Evolutionary conservation across 2,329 filamentous ascomycete genomes (phyloP).

Genomic region (Aspergillus melleus): DNA sequence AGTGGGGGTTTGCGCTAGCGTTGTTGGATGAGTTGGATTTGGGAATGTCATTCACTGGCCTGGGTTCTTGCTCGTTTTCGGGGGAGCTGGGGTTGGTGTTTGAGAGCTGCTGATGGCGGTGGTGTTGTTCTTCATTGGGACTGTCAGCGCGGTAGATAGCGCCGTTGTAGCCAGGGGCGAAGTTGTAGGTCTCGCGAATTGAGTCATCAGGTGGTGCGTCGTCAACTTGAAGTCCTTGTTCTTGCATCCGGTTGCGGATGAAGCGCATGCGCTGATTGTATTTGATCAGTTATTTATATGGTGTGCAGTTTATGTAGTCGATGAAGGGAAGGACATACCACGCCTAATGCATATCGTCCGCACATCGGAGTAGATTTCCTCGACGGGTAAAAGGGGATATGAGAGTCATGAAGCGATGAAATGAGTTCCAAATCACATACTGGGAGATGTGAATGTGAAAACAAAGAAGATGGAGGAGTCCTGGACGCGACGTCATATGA

Average conservation of each 20-base stretch:
- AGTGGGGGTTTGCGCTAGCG: slow-evolving; percentile 49
- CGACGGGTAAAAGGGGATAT: neutral
- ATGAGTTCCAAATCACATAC: neutral
- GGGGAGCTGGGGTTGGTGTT: slow-evolving; percentile 4
- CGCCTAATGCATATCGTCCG: slow-evolving; percentile 64
- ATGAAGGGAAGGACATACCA: slow-evolving; percentile 46
- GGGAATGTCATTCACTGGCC: too few species aligned
- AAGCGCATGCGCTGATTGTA: slow-evolving; percentile 69
- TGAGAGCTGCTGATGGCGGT: slow-evolving; percentile 13
- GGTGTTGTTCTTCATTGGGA: slow-evolving; percentile 55
- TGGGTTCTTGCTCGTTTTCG: slow-evolving; percentile 14
- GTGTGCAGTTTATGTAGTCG: neutral
- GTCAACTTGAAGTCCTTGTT: slow-evolving; percentile 71
- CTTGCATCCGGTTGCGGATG: slow-evolving; percentile 70
- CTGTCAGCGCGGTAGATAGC: slow-evolving; percentile 80
- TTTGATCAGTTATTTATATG: slow-evolving; percentile 8
- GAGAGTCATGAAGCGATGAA: neutral
- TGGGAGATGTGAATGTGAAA: neutral
- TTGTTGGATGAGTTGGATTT: too few species aligned
- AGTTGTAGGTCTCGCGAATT: slow-evolving; percentile 80
- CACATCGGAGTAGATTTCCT: slow-evolving; percentile 57
- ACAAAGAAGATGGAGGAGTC: neutral
- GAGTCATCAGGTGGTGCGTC: slow-evolving; percentile 71
- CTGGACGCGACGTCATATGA: neutral
- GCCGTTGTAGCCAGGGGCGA: slow-evolving; percentile 83